Conservation (phyloP, 345 rosid genomes). For the Salix viminalis region DNA sequence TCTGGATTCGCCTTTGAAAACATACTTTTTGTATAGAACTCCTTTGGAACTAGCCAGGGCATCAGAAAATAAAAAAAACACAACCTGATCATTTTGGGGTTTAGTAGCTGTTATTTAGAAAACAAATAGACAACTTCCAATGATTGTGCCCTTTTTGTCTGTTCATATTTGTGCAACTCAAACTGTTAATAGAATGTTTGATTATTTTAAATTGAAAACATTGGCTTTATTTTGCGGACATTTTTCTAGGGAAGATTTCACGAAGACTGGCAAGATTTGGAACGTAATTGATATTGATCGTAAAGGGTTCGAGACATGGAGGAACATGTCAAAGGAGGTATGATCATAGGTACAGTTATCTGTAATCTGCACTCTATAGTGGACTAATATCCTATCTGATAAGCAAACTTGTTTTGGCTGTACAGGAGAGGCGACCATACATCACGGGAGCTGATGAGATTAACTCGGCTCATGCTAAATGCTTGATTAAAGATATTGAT, state of each 20-base stretch:
- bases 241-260: constrained; percentile 48
- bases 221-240: neutral
- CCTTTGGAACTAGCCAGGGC: neutral
- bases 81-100: neutral
- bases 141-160: too few relatives aligned
- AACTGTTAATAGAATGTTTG: neutral
- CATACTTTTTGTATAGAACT: neutral
- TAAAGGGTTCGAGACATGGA: constrained; percentile 61
- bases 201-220: neutral
- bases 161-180: too few relatives aligned
- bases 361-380: neutral
- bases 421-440: constrained; percentile 59
- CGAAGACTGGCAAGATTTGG: constrained; percentile 12
- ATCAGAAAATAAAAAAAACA: neutral
- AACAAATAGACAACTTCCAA: too few relatives aligned
- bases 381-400: neutral
- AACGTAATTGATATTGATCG: constrained; percentile 38
- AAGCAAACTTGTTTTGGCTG: neutral
- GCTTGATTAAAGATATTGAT: constrained; percentile 28
- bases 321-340: constrained; percentile 64
- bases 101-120: neutral
- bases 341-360: neutral
- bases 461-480: constrained; percentile 19
- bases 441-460: constrained; percentile 34
- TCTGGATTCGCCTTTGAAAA: neutral